phyloP scores from a whole-genome alignment of 208 protist genomes.

The Leishmania guyanensis region DNA sequence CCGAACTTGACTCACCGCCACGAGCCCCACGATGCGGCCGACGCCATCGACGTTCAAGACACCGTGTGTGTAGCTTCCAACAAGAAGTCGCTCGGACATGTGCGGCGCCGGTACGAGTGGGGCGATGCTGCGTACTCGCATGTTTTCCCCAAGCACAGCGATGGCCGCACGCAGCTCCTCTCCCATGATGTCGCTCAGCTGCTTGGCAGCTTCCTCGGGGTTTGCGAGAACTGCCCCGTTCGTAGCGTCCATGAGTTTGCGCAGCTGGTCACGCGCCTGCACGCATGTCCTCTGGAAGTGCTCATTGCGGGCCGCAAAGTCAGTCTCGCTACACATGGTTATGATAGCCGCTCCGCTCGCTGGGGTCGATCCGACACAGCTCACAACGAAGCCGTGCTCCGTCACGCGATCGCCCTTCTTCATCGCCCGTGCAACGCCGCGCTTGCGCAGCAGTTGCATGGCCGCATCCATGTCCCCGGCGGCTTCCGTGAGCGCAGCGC shows the following conservation, averaged over 20 bases:
- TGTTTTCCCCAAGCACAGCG: conserved; percentile 86
- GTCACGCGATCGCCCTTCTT: conserved; percentile 85
- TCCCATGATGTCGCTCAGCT: conserved; percentile 42
- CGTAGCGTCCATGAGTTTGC: conserved; percentile 45
- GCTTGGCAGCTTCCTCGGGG: conserved; percentile 47
- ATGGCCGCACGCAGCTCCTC: conserved; percentile 57
- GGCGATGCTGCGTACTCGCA: conserved; percentile 60
- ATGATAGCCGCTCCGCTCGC: conserved; percentile 66
- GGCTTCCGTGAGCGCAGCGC: conserved; percentile 78
- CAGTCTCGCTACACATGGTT: conserved; percentile 88
- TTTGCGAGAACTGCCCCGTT: conserved; percentile 52
- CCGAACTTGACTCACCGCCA: conserved; percentile 56
- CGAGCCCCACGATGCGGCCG: conserved; percentile 79
- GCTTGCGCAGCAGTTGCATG: conserved; percentile 75
- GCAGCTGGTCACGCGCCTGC: conserved; percentile 37
- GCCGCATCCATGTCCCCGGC: conserved; percentile 76
- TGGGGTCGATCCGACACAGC: conserved; percentile 56
- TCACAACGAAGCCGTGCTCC: conserved; percentile 81
- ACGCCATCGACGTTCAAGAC: conserved; percentile 51
- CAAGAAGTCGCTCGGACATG: conserved; percentile 52
- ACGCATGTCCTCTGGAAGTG: conserved; percentile 71
- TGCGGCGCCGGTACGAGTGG: conserved; percentile 56
- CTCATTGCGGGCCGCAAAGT: conserved; percentile 88
- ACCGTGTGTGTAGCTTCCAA: conserved; percentile 84
- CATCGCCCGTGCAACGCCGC: conserved; percentile 78